Evolutionary conservation across 352 stramenopile species (phyloP).

Genomic region (Globisporangium polare): DNA sequence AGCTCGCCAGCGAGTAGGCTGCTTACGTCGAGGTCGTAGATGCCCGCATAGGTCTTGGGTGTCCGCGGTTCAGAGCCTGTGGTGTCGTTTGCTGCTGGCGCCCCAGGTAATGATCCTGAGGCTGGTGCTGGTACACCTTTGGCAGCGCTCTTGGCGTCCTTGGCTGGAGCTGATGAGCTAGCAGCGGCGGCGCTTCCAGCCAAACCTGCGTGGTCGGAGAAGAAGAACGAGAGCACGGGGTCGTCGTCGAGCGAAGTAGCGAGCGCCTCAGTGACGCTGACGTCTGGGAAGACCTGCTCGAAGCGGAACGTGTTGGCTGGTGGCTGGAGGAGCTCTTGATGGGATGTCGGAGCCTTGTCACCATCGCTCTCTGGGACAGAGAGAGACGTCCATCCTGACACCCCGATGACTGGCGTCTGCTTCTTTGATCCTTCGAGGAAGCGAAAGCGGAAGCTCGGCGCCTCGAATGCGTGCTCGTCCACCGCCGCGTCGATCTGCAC

Average conservation of each 20-base stretch:
- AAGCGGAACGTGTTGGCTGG: constrained; percentile 29
- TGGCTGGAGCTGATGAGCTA: constrained; percentile 13
- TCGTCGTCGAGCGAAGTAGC: constrained; percentile 46
- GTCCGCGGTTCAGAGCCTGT: constrained; percentile 8
- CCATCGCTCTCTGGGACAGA: constrained; percentile 1
- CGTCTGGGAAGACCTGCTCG: constrained; percentile 41
- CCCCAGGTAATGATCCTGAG: constrained; percentile 2
- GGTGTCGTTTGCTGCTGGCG: neutral
- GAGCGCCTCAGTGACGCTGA: constrained; percentile 47
- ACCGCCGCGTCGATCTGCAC: constrained; percentile 56
- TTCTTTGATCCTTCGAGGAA: constrained; percentile 66
- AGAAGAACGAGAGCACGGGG: constrained; percentile 58
- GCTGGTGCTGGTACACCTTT: constrained; percentile 10
- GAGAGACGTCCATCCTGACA: constrained; percentile 29
- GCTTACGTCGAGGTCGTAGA: constrained; percentile 65
- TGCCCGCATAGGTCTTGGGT: constrained; percentile 32
- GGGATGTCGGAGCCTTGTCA: neutral
- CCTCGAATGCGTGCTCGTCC: constrained; percentile 32
- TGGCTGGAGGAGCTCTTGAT: constrained; percentile 1
- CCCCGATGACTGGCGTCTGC: constrained; percentile 37
- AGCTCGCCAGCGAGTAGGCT: constrained; percentile 36
- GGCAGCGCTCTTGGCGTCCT: constrained; percentile 31
- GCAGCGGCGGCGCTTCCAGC: constrained; percentile 12
- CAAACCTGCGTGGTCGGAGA: constrained; percentile 43
- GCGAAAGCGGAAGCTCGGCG: constrained; percentile 60